Conservation (phyloP, 1,284 basidiomycete genomes). For the Heterobasidion parviporum region DNA sequence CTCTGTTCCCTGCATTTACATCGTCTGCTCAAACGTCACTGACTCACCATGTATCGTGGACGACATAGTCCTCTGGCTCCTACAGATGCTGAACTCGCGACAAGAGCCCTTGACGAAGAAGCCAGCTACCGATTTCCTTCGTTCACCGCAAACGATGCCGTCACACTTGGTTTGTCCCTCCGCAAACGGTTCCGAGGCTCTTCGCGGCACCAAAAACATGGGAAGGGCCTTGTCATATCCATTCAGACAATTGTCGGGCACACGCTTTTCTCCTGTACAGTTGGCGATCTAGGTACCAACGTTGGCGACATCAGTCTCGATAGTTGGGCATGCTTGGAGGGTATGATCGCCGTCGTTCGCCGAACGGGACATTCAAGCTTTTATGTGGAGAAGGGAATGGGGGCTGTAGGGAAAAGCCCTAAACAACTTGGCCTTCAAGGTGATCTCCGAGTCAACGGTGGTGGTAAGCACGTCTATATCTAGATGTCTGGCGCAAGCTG, state of each 20-base stretch:
- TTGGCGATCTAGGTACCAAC: slow-evolving; percentile 61
- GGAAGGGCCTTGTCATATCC: slow-evolving; percentile 71
- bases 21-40: no score
- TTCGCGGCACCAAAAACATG: slow-evolving; percentile 53
- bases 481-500: neutral
- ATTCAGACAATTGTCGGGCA: slow-evolving; percentile 74
- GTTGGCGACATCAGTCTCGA: slow-evolving; percentile 72
- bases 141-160: slow-evolving; percentile 68
- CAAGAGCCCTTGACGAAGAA: slow-evolving; percentile 62
- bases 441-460: slow-evolving; percentile 59
- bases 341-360: slow-evolving; percentile 69
- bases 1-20: no score
- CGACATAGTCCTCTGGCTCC: slow-evolving; percentile 49
- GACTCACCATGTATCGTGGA: slow-evolving; percentile 35
- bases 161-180: slow-evolving; percentile 71
- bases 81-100: slow-evolving; percentile 65
- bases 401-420: slow-evolving; percentile 68
- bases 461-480: slow-evolving; percentile 42
- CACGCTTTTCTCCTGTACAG: slow-evolving; percentile 71
- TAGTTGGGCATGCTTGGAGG: slow-evolving; percentile 69
- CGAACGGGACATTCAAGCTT: slow-evolving; percentile 77
- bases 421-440: slow-evolving; percentile 60
- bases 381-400: slow-evolving; percentile 78
- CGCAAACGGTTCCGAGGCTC: slow-evolving; percentile 74
- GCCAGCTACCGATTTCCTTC: slow-evolving; percentile 57